Evolutionary conservation across 495 filamentous ascomycete species (phyloP), one percentile per base, ranked within the genome.

Genomic region (Bathelium albidoporum): DNA sequence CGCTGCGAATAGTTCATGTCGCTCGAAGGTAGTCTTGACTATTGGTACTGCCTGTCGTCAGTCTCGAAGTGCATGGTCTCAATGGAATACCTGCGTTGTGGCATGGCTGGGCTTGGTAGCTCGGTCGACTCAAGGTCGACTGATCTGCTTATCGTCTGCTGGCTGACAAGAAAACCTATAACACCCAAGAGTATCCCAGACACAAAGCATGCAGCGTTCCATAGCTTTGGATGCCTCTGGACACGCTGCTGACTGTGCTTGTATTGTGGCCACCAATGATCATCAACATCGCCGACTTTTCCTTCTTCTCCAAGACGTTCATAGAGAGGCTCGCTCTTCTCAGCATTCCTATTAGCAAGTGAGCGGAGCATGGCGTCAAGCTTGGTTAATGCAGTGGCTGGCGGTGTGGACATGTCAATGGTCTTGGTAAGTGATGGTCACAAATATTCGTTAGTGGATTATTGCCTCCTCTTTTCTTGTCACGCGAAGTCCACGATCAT

Each of bases 1-100:
- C 39, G 52, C 63, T 24, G 66, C 63, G 58, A 59, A 68, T 29
- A 53, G 36, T 31, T 44, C 32, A 49, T 68, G 59, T 44, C 20
- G 66, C 31, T 65, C 63, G 53, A 68, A 68, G 5, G 32, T 62
- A 26, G 58, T 44, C 11, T 16, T 49, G 44, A 49, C 44, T 49
- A 20, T 49, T 49, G 44, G 44, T 49, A 49, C 44, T 49, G 44
- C 44, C 44, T 49, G 1, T 49, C 44, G 44, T 49, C 44, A 49
- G 44, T 20, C 44, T 49, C 44, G 44, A 49, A 5, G 44, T 20
- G 44, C n/a, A 49, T 49, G 44, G 44, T 49, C 44, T 2, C 44
- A 49, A 20, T 49, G 44, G 22, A 49, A 49, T 49, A 49, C 44
- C 44, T 49, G 44, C 44, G n/a, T 49, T 49, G 44, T 49, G 44